Evolutionary conservation across 1,139 yeast genomes (phyloP).

Genomic region (Hansenula lynferdii): DNA sequence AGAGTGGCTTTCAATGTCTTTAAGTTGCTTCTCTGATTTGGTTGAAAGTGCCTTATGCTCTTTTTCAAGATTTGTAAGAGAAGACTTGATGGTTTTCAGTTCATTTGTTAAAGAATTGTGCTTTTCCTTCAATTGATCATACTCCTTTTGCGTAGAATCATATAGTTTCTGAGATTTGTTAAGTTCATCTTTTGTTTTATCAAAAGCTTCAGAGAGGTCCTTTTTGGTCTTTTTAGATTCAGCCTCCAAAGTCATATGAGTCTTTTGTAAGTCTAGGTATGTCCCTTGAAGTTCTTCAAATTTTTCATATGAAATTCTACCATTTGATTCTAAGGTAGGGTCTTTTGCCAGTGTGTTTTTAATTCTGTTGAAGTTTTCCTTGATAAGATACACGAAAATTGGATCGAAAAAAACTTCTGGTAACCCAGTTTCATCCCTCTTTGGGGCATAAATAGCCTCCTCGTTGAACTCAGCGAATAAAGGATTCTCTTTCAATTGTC

Average conservation of each 20-base stretch:
- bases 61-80: constrained; percentile 15
- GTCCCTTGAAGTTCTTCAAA: constrained; percentile 58
- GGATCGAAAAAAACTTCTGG: constrained; percentile 77
- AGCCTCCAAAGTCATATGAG: constrained; percentile 29
- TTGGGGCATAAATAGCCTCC: constrained; percentile 38
- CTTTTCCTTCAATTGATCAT: constrained; percentile 10
- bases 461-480: constrained; percentile 54
- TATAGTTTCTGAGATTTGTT: constrained; percentile 7
- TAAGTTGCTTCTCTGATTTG: constrained; percentile 10
- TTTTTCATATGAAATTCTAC: constrained; percentile 61
- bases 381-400: constrained; percentile 58
- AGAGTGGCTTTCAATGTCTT: constrained; percentile 7
- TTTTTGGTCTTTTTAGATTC: constrained; percentile 22
- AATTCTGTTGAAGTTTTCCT: constrained; percentile 67
- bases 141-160: constrained; percentile 14
- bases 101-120: constrained; percentile 8
- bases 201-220: constrained; percentile 7
- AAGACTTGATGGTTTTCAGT: constrained; percentile 4
- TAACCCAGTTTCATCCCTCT: constrained; percentile 74
- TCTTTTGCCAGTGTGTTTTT: constrained; percentile 68
- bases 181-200: constrained; percentile 8
- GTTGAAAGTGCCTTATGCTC: constrained; percentile 27
- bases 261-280: constrained; percentile 27
- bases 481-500: constrained; percentile 61
- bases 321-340: constrained; percentile 68